Evolutionary conservation across 2,329 filamentous ascomycete genomes (phyloP).

Genomic region (Phaeosphaeriaceae sp.): DNA sequence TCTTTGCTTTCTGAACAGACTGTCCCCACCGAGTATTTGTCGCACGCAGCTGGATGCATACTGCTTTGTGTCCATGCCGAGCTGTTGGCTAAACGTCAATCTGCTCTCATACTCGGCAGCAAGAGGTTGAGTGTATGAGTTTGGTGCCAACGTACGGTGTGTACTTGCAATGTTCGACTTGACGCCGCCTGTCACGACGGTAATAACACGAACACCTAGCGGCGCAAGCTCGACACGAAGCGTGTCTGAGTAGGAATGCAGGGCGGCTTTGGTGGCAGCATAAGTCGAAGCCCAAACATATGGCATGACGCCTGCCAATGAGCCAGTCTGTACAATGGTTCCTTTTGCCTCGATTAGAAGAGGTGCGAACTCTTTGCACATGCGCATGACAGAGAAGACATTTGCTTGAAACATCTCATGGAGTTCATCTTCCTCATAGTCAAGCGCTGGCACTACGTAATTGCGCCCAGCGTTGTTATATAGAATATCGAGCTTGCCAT

Average conservation of each 20-base stretch:
- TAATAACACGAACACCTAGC: slow-evolving; percentile 56
- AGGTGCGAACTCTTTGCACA: slow-evolving; percentile 64
- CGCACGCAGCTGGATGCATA: slow-evolving; percentile 64
- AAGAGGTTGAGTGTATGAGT: slow-evolving; percentile 61
- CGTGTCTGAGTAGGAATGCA: slow-evolving; percentile 65
- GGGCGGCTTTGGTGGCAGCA: slow-evolving; percentile 65
- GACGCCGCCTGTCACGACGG: slow-evolving; percentile 65
- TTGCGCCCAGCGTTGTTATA: slow-evolving; percentile 66
- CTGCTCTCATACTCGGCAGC: slow-evolving; percentile 59
- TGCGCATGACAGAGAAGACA: slow-evolving; percentile 63
- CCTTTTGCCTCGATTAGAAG: slow-evolving; percentile 56
- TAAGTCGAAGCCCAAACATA: slow-evolving; percentile 53
- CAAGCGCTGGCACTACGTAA: slow-evolving; percentile 64
- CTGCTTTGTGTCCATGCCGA: slow-evolving; percentile 57
- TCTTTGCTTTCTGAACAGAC: slow-evolving; percentile 48
- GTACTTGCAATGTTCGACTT: slow-evolving; percentile 64
- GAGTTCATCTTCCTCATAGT: slow-evolving; percentile 52
- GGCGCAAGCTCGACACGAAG: slow-evolving; percentile 64
- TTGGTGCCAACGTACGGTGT: slow-evolving; percentile 54
- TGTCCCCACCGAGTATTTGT: slow-evolving; percentile 54
- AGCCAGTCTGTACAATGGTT: slow-evolving; percentile 56
- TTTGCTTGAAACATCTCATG: slow-evolving; percentile 52
- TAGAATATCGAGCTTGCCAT: slow-evolving; percentile 60
- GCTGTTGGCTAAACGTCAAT: slow-evolving; percentile 61
- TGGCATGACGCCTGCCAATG: slow-evolving; percentile 50